Evolutionary conservation across 176 grass and related monocot species (phyloP).

Genomic region (Carex parvula): DNA sequence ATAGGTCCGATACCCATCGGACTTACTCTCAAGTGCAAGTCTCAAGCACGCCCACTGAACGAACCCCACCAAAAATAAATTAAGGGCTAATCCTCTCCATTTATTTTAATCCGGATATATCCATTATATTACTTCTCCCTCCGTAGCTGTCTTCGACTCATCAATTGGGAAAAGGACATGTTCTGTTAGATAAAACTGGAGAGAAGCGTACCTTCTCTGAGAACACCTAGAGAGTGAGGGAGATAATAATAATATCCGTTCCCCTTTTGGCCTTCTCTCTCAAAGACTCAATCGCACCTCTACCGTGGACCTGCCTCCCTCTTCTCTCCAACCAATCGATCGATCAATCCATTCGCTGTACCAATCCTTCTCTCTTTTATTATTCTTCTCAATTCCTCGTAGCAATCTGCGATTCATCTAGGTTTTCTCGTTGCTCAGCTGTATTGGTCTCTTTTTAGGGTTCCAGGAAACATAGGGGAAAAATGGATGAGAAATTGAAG

Average conservation of each 20-base stretch:
- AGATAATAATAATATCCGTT: constrained; percentile 18
- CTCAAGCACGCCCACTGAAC: not conserved
- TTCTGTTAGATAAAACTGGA: not conserved
- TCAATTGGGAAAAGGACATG: not conserved
- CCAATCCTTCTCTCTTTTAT: not conserved
- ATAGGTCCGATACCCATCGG: no score
- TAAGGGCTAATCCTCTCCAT: not conserved
- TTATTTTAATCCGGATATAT: not conserved
- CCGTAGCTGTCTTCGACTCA: no score
- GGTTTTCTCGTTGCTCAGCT: not conserved
- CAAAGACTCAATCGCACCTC: not conserved
- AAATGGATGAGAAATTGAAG: constrained; percentile 69
- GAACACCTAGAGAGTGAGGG: not conserved
- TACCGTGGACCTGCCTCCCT: constrained; percentile 13
- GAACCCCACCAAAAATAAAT: not conserved
- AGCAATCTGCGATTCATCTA: not conserved
- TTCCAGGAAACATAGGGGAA: not conserved
- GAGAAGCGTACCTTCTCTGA: not conserved
- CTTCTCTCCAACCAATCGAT: constrained; percentile 12
- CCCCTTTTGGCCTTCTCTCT: not conserved
- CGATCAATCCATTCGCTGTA: not conserved
- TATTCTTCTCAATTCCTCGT: not conserved
- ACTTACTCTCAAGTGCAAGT: no score
- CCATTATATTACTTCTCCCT: not conserved
- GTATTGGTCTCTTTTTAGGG: not conserved